Percentiles rank a stretch among this genome's conserved stretches.
Conservation (phyloP, 495 filamentous ascomycete species). For the Chaetomidium leptoderma region DNA sequence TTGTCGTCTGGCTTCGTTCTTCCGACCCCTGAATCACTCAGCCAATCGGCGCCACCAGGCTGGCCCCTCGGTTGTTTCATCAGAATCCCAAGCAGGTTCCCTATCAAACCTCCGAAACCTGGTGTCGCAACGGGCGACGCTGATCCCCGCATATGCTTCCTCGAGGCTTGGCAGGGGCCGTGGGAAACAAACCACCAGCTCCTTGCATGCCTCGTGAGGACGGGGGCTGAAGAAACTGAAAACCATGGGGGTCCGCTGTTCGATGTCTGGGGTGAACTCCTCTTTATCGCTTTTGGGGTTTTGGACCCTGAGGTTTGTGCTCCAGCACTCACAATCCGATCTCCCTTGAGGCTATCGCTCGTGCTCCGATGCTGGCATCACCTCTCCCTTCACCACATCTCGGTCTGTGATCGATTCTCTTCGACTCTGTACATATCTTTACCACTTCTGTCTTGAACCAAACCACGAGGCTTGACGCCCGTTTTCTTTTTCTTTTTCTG, state of each 20-base stretch:
- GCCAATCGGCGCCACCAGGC: not conserved
- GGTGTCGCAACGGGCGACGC: not conserved
- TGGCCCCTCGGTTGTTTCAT: not conserved
- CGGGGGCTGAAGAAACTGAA: not conserved
- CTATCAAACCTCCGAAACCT: conserved; percentile 3
- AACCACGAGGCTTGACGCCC: not conserved
- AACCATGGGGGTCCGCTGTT: conserved; percentile 2
- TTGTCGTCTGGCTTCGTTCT: too few species aligned
- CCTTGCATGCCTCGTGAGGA: not conserved
- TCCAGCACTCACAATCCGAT: not conserved
- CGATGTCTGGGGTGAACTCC: not conserved
- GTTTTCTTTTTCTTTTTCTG: not conserved
- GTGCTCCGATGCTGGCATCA: conserved; percentile 21
- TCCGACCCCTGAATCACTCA: too few species aligned
- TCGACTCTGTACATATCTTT: not conserved
- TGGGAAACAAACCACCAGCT: not conserved
- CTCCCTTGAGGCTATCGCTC: not conserved
- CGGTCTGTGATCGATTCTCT: conserved; percentile 15
- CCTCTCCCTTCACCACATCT: not conserved
- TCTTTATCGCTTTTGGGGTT: not conserved
- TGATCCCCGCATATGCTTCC: conserved; percentile 9
- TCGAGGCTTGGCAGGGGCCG: conserved; percentile 9
- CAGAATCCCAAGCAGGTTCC: not conserved
- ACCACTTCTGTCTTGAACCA: not conserved
- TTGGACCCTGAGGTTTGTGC: not conserved